Evolutionary conservation across 257 asterid genomes (phyloP).

Genomic region (Petunia secreta): DNA sequence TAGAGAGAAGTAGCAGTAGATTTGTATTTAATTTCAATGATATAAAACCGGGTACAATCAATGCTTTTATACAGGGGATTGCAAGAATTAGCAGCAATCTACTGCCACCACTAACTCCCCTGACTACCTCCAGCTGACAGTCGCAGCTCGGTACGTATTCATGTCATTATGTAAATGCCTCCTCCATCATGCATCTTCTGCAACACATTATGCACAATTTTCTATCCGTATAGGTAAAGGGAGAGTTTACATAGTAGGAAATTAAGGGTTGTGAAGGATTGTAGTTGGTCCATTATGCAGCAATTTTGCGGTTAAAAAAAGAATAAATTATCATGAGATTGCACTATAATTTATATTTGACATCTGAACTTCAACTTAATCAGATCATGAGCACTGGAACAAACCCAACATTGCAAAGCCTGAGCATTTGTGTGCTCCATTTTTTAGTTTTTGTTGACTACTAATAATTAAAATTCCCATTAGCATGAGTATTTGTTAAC

Average conservation of each 20-base stretch:
- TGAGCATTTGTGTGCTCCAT: background rate
- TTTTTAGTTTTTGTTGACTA: background rate
- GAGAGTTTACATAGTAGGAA: background rate
- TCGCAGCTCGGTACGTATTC: too few species aligned
- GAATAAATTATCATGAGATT: background rate
- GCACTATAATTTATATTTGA: background rate
- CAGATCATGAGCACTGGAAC: background rate
- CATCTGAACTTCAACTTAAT: background rate
- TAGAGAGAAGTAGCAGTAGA: background rate
- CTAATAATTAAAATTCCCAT: background rate
- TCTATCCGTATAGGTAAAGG: too few species aligned
- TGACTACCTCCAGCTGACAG: too few species aligned
- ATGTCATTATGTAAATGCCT: too few species aligned
- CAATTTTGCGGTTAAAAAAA: background rate
- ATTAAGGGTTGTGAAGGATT: background rate
- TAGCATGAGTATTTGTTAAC: background rate
- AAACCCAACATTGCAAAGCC: background rate
- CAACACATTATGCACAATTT: background rate
- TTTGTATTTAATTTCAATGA: background rate
- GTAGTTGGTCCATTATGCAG: background rate
- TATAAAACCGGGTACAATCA: background rate
- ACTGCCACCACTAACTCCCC: too few species aligned
- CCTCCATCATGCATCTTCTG: too few species aligned
- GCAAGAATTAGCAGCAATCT: background rate
- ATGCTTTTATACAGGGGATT: background rate